phyloP scores from a whole-genome alignment of 2,329 filamentous ascomycete species.

The Pyrenophora tritici-repentis region DNA sequence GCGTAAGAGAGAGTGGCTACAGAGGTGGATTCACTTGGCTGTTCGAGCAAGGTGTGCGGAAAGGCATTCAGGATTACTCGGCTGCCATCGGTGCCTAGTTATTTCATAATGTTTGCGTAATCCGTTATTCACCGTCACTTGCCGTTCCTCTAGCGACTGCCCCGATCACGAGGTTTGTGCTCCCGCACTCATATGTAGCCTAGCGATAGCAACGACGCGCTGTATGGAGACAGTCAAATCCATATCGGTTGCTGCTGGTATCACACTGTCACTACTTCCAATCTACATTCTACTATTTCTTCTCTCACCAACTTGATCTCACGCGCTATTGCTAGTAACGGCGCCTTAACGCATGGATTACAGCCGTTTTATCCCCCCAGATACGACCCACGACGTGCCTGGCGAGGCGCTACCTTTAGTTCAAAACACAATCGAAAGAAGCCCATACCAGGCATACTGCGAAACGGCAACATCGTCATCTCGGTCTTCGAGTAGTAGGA shows the following conservation, averaged over 20 bases:
- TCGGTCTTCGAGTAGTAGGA: constrained; percentile 19
- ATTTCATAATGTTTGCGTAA: neutral
- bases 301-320: neutral
- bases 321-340: neutral
- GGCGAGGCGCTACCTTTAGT: constrained; percentile 4
- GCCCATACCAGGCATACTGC: constrained; percentile 29
- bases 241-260: neutral
- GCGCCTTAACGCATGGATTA: neutral
- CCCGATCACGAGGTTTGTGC: neutral
- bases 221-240: neutral
- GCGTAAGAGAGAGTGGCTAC: constrained; percentile 58
- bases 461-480: constrained; percentile 23
- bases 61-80: constrained; percentile 52
- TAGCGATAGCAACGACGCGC: neutral
- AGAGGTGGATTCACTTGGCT: constrained; percentile 56
- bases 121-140: neutral
- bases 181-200: constrained; percentile 5
- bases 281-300: neutral
- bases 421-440: neutral
- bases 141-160: neutral
- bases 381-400: neutral
- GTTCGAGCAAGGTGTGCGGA: constrained; percentile 56
- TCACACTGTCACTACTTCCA: neutral
- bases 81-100: constrained; percentile 22
- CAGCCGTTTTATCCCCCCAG: neutral